phyloP scores from a whole-genome alignment of 2,329 filamentous ascomycete species.

The Helotiales sp. region DNA sequence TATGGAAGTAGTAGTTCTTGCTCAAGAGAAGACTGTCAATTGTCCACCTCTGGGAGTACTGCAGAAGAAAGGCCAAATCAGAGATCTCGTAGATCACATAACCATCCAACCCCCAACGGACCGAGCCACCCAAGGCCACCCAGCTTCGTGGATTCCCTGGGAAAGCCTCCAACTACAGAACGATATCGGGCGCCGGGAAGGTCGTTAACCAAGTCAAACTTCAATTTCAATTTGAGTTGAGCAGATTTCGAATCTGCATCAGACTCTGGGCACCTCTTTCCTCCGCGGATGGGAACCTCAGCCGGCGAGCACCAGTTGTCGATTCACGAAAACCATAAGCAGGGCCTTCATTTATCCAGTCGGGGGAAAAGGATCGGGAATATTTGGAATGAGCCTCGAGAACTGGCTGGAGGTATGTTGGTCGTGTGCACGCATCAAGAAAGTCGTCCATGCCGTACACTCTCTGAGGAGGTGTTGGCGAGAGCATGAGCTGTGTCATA shows the following conservation, averaged over 20 bases:
- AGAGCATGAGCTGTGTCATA: constrained; percentile 29
- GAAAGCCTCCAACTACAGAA: background rate
- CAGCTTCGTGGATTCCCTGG: background rate
- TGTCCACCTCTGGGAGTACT: constrained; percentile 7
- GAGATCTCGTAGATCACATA: background rate
- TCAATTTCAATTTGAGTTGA: constrained; percentile 36
- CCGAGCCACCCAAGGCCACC: background rate
- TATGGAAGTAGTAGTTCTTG: background rate
- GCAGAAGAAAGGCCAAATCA: background rate
- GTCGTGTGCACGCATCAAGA: constrained; percentile 42
- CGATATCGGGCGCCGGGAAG: background rate
- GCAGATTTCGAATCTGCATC: constrained; percentile 43
- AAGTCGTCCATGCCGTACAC: constrained; percentile 41
- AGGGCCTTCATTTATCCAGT: constrained; percentile 35
- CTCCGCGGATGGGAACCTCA: constrained; percentile 30
- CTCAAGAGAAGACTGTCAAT: background rate
- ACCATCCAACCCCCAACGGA: background rate
- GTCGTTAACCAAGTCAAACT: background rate
- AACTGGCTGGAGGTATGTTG: constrained; percentile 41
- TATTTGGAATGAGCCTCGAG: constrained; percentile 39
- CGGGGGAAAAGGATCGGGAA: constrained; percentile 37
- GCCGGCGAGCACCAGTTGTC: constrained; percentile 13
- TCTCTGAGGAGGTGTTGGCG: constrained; percentile 15
- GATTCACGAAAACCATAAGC: constrained; percentile 33
- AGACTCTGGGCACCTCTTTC: constrained; percentile 38